Evolutionary conservation across 1,284 basidiomycete genomes (phyloP).

Genomic region (Sporisorium iseilematis-ciliati): DNA sequence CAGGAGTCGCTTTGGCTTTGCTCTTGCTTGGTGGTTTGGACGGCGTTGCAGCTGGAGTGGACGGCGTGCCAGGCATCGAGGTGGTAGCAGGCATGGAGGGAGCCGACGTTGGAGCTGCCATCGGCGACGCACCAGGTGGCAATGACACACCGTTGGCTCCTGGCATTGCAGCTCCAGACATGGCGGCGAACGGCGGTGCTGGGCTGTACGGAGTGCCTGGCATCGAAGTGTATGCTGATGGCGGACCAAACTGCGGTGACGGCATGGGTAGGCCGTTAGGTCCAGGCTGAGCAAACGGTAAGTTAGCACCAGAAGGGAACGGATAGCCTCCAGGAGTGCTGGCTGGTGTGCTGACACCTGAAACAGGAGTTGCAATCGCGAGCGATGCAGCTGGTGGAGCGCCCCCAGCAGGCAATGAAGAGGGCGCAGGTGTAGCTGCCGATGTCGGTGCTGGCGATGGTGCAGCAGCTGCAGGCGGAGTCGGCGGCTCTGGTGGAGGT

Average conservation of each 20-base stretch:
- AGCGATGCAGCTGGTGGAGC: conserved; percentile 12
- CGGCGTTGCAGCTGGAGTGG: conserved; percentile 29
- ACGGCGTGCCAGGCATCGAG: conserved; percentile 23
- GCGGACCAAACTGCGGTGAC: conserved; percentile 14
- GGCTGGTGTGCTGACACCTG: conserved; percentile 23
- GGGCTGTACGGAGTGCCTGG: conserved; percentile 18
- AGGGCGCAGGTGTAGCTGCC: conserved; percentile 13
- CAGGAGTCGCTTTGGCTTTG: conserved; percentile 24
- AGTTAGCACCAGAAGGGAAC: conserved; percentile 20
- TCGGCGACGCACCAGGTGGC: conserved; percentile 13
- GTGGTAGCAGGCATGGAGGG: conserved; percentile 14
- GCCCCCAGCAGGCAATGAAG: conserved; percentile 5
- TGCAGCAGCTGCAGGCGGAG: conserved; percentile 4
- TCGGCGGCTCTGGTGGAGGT: conserved; percentile 25
- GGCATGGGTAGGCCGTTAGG: conserved; percentile 26
- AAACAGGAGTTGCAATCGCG: conserved; percentile 17
- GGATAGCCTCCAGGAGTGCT: conserved; percentile 31
- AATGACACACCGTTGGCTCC: conserved; percentile 21
- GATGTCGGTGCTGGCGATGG: conserved; percentile 16
- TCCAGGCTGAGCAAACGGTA: conserved; percentile 17
- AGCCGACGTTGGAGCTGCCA: conserved; percentile 13
- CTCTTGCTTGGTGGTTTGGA: conserved; percentile 27
- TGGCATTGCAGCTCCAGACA: conserved; percentile 3
- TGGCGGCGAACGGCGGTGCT: conserved; percentile 13
- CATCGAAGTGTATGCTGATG: conserved; percentile 19